Evolutionary conservation across 2,329 filamentous ascomycete genomes (phyloP), one percentile per base, ranked within the genome.

Genomic region (Lasiodiplodia theobromae): DNA sequence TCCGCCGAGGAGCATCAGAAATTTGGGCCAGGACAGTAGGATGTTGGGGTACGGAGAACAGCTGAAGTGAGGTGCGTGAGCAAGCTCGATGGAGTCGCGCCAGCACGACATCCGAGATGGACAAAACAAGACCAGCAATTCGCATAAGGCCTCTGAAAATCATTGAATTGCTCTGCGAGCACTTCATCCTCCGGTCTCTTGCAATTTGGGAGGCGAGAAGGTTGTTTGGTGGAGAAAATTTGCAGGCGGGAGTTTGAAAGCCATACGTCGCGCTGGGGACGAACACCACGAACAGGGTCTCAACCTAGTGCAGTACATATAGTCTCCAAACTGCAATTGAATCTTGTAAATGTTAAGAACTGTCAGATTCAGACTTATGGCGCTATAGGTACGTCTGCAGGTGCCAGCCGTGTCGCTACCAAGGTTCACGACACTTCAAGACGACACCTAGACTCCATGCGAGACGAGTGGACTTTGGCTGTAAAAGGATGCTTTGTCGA

Each of bases 1-100:
- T 16, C 25, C 21, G 16, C 14, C 28, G 57, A n/a, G 3, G 7
- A 18, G 53, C 4, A 56, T 56, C 7, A 47, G 21, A 21, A 47
- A 2, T 47, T 47, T 47, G n/a, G n/a, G n/a, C 44, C n/a, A 10
- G 3, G 10, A 14, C 5, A 14, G 53, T 34, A 34, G 28, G 18
- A 4, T 47, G 37, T 38, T 34, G 57, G 57, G 47, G 57, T 31
- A n/a, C 25, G 38, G 38, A 47, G 38, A 47, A n/a, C 54, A 58
- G n/a, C 34, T n/a, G 38, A 25, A 6, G 53, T 56, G 53, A 56
- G 53, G 28, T 6, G 53, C 28, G 53, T 38, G 16, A n/a, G 23
- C 6, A 14, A 21, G n/a, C 31, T 34, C 7, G n/a, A 12, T 12
- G 16, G 28, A 63, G 37, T 28, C 31, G 28, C 31, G n/a, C n/a